Evolutionary conservation across 2,329 filamentous ascomycete species (phyloP), one percentile per base, ranked within the genome.

Genomic region (Albophoma yamanashiensis): DNA sequence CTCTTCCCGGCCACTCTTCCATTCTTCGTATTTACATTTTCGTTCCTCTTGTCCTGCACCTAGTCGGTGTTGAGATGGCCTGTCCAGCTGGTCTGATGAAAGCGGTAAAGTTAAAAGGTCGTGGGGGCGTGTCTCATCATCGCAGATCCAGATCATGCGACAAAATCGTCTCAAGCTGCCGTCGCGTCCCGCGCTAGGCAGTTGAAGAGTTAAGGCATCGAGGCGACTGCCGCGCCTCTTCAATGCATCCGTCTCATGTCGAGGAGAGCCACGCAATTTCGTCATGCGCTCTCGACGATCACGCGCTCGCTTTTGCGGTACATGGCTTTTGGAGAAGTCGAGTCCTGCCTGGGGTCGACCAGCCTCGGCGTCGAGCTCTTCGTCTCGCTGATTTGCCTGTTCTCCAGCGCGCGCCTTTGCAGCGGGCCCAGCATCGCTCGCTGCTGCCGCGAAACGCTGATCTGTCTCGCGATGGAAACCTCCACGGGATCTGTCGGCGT

Each of bases 401-500:
- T 58, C 15, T 63, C 61, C 8, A 58, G 47, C 11, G 59, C 56
- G 40, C 58, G 59, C 55, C 59, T 62, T 72, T 79, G 75, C 45
- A 85, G 71, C 15, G 83, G 82, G n/a, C 80, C 78, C 22, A 88
- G 73, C 63, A 87, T 73, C 67, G 81, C 79, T 22, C 82, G 77
- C 70, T 88, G 86, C 70, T 85, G 79, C 15, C 81, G 75, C 15
- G 84, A 87, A 34, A 89, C 76, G 64, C 82, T 87, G 64, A 89
- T 87, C 69, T 89, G 85, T 1, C 87, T 78, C 0, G 86, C 86
- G 64, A 89, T 88, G 1, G 85, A 88, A 55, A 87, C 78, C 70
- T 88, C 82, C 4, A 86, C 84, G 1, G 85, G 82, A 52, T 78
- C 78, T 63, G 80, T 79, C 17, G 82, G 70, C 8, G 74, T 76